Evolutionary conservation across 2,329 filamentous ascomycete species (phyloP).

Genomic region (Scedosporium minutisporum): DNA sequence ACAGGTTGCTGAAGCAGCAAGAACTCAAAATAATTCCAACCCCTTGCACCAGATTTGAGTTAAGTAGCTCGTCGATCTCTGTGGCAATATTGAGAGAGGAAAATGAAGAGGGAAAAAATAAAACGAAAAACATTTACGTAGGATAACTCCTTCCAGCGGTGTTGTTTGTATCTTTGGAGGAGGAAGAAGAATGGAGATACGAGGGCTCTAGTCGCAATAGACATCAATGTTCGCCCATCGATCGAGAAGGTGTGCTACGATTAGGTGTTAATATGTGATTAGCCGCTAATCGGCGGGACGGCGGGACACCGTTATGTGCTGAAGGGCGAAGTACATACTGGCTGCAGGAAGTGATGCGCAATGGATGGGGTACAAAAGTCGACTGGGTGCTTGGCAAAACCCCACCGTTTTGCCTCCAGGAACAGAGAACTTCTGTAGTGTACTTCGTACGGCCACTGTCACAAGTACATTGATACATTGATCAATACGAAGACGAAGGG

Average conservation of each 20-base stretch:
- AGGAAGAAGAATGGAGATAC: neutral
- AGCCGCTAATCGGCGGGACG: conserved; percentile 6
- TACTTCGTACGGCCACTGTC: too few species aligned
- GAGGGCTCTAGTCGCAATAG: neutral
- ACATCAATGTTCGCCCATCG: neutral
- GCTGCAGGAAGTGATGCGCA: neutral
- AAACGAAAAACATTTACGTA: neutral
- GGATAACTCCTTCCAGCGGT: too few species aligned
- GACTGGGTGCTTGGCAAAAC: neutral
- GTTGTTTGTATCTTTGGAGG: neutral
- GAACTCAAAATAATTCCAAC: too few species aligned
- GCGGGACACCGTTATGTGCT: conserved; percentile 3
- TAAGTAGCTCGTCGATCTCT: too few species aligned
- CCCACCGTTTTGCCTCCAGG: neutral
- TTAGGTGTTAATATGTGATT: conserved; percentile 5
- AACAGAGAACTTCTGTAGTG: neutral
- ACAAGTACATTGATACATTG: too few species aligned
- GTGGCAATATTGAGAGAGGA: neutral
- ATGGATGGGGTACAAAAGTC: neutral
- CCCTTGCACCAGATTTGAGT: too few species aligned
- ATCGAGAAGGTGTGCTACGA: neutral
- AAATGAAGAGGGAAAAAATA: neutral
- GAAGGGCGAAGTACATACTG: neutral
- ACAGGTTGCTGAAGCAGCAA: too few species aligned
- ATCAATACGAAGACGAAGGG: too few species aligned